A percentile compares a stretch with the other conserved stretches of the same genome.
Evolutionary conservation across 2,329 filamentous ascomycete genomes (phyloP).

Genomic region (Sporothrix humicola): DNA sequence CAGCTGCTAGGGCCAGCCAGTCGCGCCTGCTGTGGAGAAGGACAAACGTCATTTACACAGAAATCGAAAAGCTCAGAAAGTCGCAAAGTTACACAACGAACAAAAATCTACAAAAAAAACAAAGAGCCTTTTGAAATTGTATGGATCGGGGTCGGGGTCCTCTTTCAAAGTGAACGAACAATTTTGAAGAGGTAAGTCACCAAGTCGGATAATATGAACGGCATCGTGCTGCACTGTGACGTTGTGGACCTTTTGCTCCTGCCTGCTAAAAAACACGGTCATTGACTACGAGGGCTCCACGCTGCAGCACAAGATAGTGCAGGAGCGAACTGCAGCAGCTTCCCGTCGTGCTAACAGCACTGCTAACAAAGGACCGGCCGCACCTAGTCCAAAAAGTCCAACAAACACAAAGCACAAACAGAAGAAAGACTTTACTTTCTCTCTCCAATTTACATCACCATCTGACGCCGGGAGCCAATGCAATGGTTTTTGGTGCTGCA

Average conservation of each 20-base stretch:
- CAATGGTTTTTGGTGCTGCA: conserved; percentile 15
- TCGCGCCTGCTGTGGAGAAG: conserved; percentile 20
- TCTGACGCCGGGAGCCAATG: conserved; percentile 3
- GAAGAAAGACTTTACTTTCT: neutral
- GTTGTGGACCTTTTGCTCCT: conserved; percentile 30
- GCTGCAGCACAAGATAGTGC: neutral
- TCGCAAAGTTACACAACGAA: no score
- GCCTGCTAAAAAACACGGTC: conserved; percentile 25
- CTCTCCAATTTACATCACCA: conserved; percentile 1
- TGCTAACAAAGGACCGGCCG: conserved; percentile 19
- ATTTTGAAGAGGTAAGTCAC: no score
- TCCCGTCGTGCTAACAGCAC: conserved; percentile 19
- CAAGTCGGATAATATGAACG: no score
- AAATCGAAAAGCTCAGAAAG: neutral
- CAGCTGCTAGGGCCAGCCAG: neutral
- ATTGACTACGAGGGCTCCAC: neutral
- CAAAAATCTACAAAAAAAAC: no score
- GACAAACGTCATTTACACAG: neutral
- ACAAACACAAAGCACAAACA: neutral
- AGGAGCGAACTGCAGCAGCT: conserved; percentile 27
- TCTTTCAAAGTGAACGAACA: no score
- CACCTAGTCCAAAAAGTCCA: conserved; percentile 10
- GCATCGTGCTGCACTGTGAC: neutral
- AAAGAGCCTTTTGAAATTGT: no score
- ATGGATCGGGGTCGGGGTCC: no score